Percentiles rank a stretch among this genome's conserved stretches.
These are phyloP conservation scores for Nitzschia sp. DNA, from an alignment of 108 stramenopile species.

Conservation along the genomic window DNA sequence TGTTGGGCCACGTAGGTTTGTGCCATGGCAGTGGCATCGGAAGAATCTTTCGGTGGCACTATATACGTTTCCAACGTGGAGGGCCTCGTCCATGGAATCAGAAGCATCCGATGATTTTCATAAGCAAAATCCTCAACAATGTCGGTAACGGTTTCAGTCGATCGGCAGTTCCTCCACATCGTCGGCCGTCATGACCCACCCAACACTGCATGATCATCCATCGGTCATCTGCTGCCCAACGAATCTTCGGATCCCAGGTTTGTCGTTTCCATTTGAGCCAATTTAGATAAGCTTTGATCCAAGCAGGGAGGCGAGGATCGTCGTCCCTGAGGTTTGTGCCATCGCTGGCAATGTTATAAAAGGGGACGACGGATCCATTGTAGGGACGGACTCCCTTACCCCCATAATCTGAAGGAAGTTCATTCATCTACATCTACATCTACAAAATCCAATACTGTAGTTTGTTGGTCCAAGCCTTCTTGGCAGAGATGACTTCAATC, in stretches of 20 bases:
- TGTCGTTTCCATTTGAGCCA: constrained; percentile 37
- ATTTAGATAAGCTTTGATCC: constrained; percentile 50
- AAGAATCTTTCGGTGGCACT: constrained; percentile 42
- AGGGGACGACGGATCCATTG: constrained; percentile 12
- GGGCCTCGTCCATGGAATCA: constrained; percentile 47
- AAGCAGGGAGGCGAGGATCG: constrained; percentile 12
- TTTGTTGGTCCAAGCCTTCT: too few species aligned
- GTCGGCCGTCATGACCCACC: background rate
- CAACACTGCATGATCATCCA: constrained; percentile 36
- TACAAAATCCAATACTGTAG: too few species aligned
- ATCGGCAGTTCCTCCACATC: constrained; percentile 42
- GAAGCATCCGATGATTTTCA: constrained; percentile 28
- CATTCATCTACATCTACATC: too few species aligned
- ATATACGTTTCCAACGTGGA: constrained; percentile 37
- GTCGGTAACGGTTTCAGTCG: constrained; percentile 34
- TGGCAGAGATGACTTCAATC: too few species aligned
- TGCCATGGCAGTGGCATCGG: constrained; percentile 9
- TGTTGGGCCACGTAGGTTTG: constrained; percentile 15
- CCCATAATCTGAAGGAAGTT: too few species aligned
- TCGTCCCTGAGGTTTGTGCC: constrained; percentile 38
- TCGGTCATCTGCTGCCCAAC: constrained; percentile 26
- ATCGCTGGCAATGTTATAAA: constrained; percentile 23
- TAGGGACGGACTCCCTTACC: too few species aligned
- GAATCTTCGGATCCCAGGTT: constrained; percentile 9
- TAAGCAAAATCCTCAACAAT: constrained; percentile 26